phyloP scores from a whole-genome alignment of 257 asterid genomes.

The Fraxinus anomala region DNA sequence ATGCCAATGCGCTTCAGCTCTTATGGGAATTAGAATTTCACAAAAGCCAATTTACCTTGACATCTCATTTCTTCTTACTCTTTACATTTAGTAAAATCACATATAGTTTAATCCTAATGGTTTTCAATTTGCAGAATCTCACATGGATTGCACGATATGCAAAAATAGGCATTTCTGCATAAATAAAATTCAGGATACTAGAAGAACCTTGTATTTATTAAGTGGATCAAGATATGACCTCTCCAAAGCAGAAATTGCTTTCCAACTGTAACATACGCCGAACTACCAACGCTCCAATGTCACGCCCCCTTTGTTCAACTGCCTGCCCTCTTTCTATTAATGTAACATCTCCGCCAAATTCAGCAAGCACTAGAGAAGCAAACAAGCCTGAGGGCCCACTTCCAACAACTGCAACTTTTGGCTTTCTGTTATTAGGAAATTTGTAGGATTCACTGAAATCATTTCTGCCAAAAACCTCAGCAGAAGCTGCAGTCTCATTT shows the following conservation, averaged over 20 bases:
- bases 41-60: background rate
- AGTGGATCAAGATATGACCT: constrained; percentile 67
- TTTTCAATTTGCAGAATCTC: constrained; percentile 21
- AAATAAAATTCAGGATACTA: constrained; percentile 30
- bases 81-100: constrained; percentile 10
- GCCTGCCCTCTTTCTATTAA: constrained; percentile 91
- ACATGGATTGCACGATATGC: constrained; percentile 17
- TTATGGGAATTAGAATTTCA: background rate
- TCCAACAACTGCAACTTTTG: constrained; percentile 82
- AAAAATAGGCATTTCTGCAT: constrained; percentile 18
- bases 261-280: constrained; percentile 73
- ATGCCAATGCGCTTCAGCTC: background rate
- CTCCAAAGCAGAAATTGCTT: constrained; percentile 99
- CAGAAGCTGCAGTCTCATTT: constrained; percentile 33
- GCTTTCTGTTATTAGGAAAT: constrained; percentile 43
- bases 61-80: background rate
- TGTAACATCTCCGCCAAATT: constrained; percentile 91
- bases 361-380: constrained; percentile 97
- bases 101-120: constrained; percentile 18
- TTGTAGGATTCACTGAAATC: constrained; percentile 29
- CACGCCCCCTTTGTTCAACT: constrained; percentile 94
- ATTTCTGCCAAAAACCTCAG: constrained; percentile 32
- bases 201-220: constrained; percentile 36
- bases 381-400: constrained; percentile 97
- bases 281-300: constrained; percentile 92